Percentiles rank a stretch among this genome's conserved stretches.
Conservation (phyloP, 1,284 basidiomycete species). For the Boletellus dicymbophilus region DNA sequence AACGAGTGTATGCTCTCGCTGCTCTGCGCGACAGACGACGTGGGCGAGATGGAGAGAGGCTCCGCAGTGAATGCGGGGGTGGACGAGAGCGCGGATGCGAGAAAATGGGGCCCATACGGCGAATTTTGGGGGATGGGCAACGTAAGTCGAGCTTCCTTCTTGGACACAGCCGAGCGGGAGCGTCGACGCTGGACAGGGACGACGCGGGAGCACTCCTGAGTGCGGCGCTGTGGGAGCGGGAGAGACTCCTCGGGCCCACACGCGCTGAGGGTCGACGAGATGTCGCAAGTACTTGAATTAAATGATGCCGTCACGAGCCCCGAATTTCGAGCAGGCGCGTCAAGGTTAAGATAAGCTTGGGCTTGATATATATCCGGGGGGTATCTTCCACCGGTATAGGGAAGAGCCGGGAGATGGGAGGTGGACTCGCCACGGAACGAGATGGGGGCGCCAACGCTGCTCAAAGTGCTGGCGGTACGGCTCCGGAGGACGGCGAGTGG, state of each 20-base stretch:
- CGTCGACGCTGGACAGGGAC: constrained; percentile 32
- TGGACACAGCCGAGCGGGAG: constrained; percentile 35
- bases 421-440: constrained; percentile 34
- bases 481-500: constrained; percentile 34
- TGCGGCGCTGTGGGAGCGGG: constrained; percentile 7
- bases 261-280: constrained; percentile 12
- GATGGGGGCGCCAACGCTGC: constrained; percentile 28
- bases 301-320: constrained; percentile 22
- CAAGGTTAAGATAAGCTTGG: constrained; percentile 23
- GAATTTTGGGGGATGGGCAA: constrained; percentile 30
- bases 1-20: constrained; percentile 31
- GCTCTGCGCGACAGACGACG: constrained; percentile 27
- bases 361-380: constrained; percentile 35
- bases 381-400: constrained; percentile 33
- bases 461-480: constrained; percentile 36
- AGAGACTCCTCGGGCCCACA: constrained; percentile 12
- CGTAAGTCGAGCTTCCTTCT: constrained; percentile 30
- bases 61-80: constrained; percentile 33
- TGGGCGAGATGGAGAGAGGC: constrained; percentile 28
- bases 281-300: constrained; percentile 22
- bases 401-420: constrained; percentile 31
- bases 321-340: constrained; percentile 13
- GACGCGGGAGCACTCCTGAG: constrained; percentile 10
- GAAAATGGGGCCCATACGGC: constrained; percentile 29
- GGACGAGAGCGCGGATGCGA: constrained; percentile 27